phyloP scores from a whole-genome alignment of 805 yeast species.

The Saturnispora gosingensis region DNA sequence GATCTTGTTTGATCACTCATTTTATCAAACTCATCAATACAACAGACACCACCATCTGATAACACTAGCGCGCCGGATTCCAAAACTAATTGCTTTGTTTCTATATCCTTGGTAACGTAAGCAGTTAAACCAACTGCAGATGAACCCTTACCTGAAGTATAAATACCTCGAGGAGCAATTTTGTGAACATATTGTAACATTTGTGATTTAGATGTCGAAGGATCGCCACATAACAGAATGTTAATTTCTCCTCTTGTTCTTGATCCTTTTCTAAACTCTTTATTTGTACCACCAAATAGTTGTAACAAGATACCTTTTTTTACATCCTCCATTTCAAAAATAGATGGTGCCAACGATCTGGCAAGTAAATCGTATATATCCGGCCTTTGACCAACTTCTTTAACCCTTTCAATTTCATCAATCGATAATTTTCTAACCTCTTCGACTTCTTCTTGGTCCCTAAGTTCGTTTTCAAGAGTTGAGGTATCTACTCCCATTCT shows the following conservation, averaged over 20 bases:
- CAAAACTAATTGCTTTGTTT: conserved; percentile 84
- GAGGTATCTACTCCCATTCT: conserved; percentile 75
- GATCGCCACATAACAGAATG: conserved; percentile 90
- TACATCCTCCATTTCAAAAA: conserved; percentile 92
- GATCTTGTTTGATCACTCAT: conserved; percentile 93
- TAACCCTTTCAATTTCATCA: conserved; percentile 60
- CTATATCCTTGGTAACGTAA: conserved; percentile 87
- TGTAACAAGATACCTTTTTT: conserved; percentile 91
- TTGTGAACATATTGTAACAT: conserved; percentile 90
- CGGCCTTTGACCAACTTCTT: conserved; percentile 50
- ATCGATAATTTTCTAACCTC: conserved; percentile 62
- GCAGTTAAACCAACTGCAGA: conserved; percentile 99
- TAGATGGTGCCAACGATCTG: conserved; percentile 92
- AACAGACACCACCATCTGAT: conserved; percentile 97
- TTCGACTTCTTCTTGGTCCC: conserved; percentile 62
- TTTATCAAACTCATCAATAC: conserved; percentile 97
- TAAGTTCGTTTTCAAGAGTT: conserved; percentile 50
- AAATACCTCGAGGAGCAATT: conserved; percentile 96
- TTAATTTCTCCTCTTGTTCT: conserved; percentile 94
- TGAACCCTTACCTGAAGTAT: conserved; percentile 97
- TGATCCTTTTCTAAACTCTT: conserved; percentile 82
- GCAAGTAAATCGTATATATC: conserved; percentile 83
- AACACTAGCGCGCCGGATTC: conserved; percentile 95
- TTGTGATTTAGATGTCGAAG: conserved; percentile 96
- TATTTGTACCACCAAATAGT: conserved; percentile 92